A percentile compares a stretch with the other conserved stretches of the same genome.
phyloP scores from a whole-genome alignment of 257 asterid genomes.

The Jaltomata sinuosa region DNA sequence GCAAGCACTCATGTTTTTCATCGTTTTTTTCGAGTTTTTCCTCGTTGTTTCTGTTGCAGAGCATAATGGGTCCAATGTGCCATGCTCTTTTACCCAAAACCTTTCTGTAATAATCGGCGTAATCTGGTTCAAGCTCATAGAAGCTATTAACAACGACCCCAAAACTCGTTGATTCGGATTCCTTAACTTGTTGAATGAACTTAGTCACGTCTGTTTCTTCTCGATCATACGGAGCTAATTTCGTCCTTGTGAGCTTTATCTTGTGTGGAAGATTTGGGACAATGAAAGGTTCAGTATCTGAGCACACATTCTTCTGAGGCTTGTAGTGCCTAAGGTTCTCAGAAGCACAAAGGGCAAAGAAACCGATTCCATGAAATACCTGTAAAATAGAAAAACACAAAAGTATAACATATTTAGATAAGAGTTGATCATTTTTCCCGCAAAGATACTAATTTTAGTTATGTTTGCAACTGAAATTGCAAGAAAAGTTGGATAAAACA shows the following conservation, averaged over 20 bases:
- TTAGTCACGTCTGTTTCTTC: neutral
- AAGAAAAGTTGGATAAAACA: too few relatives aligned
- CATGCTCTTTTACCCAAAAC: constrained; percentile 31
- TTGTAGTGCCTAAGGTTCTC: constrained; percentile 4
- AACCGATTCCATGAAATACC: constrained; percentile 32
- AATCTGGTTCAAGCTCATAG: constrained; percentile 42
- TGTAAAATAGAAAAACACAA: too few relatives aligned
- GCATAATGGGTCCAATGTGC: constrained; percentile 33
- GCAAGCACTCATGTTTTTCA: neutral
- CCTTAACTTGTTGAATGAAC: neutral
- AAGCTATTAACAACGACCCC: constrained; percentile 36
- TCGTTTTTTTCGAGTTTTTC: neutral
- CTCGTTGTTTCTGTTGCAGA: neutral
- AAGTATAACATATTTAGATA: too few relatives aligned
- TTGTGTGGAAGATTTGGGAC: constrained; percentile 25
- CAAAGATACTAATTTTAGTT: too few relatives aligned
- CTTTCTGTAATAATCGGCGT: constrained; percentile 19
- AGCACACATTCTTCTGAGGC: constrained; percentile 15
- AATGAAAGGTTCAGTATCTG: constrained; percentile 23
- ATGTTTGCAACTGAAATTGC: too few relatives aligned
- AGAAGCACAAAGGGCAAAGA: constrained; percentile 11
- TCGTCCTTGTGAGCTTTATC: constrained; percentile 6
- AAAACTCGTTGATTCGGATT: constrained; percentile 12
- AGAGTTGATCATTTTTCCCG: too few relatives aligned
- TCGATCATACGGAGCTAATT: neutral